Evolutionary conservation across 2,329 filamentous ascomycete species (phyloP), one percentile per base, ranked within the genome.

Genomic region (Aureobasidium sp.): DNA sequence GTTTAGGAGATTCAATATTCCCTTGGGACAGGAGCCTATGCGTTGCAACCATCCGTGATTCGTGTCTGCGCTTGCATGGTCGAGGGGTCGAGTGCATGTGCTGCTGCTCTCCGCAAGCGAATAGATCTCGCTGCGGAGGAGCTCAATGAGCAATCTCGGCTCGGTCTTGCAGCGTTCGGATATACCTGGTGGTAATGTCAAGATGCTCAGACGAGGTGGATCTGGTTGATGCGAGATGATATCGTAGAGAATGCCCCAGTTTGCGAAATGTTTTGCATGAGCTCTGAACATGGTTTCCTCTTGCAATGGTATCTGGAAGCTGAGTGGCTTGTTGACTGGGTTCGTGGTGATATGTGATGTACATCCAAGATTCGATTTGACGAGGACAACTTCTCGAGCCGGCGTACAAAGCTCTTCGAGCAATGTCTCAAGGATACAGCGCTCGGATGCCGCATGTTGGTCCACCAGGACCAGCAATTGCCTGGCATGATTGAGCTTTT

Each of bases 381-480:
- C 41, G n/a, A 55, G 32, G 26, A 29, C 57, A 32, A 24, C 52
- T 17, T 64, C 57, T 36, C 61, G 36, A 70, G 62, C 7, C 65
- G 69, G 71, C 6, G 64, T 65, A 67, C 80, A 85, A 36, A 89
- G 74, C 2, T 84, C 79, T 27, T 70, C 65, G 71, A 95, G 85
- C 0, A 99, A 79, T 0, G 74, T 71, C 71, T 99, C 94, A 1
- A 97, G 82, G 1, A 87, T 86, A 65, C 89, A 86, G 50, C 94
- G 83, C 76, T 99, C 94, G 71, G 97, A 93, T 3, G 92, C 94
- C 0, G 94, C 94, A 71, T 99, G 94, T 70, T 99, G 94, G 70
- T 99, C 94, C 6, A 97, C 81, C 43, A 97, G 78, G 0, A 96
- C 81, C 5, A 97, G 76, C 1, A 65, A 29, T 53, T 71, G 62